phyloP scores from a whole-genome alignment of 2,329 filamentous ascomycete genomes.

The Penicillium sp. region DNA sequence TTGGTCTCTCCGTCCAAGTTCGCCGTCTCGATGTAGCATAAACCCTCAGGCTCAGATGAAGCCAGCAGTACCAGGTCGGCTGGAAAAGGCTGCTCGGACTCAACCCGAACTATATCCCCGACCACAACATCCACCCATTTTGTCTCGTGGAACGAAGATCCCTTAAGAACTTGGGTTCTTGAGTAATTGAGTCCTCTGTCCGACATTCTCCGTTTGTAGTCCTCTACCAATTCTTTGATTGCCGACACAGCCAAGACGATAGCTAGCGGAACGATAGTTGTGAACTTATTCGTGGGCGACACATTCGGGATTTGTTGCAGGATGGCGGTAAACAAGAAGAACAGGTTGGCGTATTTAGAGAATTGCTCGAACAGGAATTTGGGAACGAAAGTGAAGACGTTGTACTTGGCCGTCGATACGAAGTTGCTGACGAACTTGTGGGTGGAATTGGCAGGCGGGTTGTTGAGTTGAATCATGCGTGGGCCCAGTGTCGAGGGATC shows the following conservation, averaged over 20 bases:
- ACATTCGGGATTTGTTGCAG: constrained; percentile 94
- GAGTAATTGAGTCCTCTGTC: constrained; percentile 87
- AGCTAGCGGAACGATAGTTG: constrained; percentile 89
- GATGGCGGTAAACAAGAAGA: constrained; percentile 95
- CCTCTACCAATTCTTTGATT: constrained; percentile 89
- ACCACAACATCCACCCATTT: constrained; percentile 94
- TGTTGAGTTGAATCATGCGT: constrained; percentile 92
- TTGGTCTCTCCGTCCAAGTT: constrained; percentile 98
- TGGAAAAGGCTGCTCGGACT: constrained; percentile 93
- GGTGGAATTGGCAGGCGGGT: constrained; percentile 81
- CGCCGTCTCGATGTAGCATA: constrained; percentile 98
- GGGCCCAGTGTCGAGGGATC: constrained; percentile 91
- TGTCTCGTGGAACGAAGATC: constrained; percentile 78
- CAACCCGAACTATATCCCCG: constrained; percentile 86
- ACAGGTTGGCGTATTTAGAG: constrained; percentile 97
- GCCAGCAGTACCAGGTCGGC: constrained; percentile 89
- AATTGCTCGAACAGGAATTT: constrained; percentile 99
- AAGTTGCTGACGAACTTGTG: constrained; percentile 97
- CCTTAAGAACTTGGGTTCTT: constrained; percentile 76
- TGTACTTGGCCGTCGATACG: constrained; percentile 97
- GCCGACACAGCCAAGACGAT: constrained; percentile 93
- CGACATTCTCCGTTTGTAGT: constrained; percentile 82
- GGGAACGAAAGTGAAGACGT: constrained; percentile 83
- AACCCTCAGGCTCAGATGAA: constrained; percentile 91
- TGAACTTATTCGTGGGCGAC: constrained; percentile 92